Conservation (phyloP, 148 eudicot genomes). For the Chenopodium berlandieri region DNA sequence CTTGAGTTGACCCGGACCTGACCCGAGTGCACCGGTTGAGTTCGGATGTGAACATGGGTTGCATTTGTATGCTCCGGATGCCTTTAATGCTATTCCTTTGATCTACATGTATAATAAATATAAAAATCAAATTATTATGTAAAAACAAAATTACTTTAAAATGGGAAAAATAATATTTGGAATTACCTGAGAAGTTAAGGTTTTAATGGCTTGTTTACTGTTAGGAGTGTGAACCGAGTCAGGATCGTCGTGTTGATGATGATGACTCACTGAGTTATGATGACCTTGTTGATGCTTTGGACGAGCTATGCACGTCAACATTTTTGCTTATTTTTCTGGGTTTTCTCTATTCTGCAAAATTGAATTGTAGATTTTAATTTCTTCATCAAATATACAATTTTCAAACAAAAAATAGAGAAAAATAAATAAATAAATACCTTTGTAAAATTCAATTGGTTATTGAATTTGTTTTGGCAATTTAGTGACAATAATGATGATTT, state of each 20-base stretch:
- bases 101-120: slow-evolving; percentile 8
- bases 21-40: slow-evolving; percentile 6
- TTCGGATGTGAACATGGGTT: slow-evolving; percentile 48
- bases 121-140: too few relatives aligned
- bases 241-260: slow-evolving; percentile 38
- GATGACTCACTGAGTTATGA: slow-evolving; percentile 36
- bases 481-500: background rate
- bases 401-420: too few relatives aligned
- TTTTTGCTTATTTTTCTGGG: slow-evolving; percentile 15
- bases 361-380: background rate
- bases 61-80: slow-evolving; percentile 68
- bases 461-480: background rate
- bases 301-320: slow-evolving; percentile 90
- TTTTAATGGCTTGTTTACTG: slow-evolving; percentile 57
- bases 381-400: background rate
- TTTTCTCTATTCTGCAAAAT: background rate
- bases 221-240: slow-evolving; percentile 38
- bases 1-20: slow-evolving; percentile 23
- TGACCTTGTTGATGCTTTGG: slow-evolving; percentile 50
- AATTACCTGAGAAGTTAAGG: slow-evolving; percentile 72
- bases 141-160: too few relatives aligned
- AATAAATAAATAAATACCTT: background rate
- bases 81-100: slow-evolving; percentile 63
- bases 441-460: background rate
- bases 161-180: background rate